These are phyloP conservation scores for Verticillium dahliae DNA, from an alignment of 2,329 filamentous ascomycete species.

Conservation along the genomic window DNA sequence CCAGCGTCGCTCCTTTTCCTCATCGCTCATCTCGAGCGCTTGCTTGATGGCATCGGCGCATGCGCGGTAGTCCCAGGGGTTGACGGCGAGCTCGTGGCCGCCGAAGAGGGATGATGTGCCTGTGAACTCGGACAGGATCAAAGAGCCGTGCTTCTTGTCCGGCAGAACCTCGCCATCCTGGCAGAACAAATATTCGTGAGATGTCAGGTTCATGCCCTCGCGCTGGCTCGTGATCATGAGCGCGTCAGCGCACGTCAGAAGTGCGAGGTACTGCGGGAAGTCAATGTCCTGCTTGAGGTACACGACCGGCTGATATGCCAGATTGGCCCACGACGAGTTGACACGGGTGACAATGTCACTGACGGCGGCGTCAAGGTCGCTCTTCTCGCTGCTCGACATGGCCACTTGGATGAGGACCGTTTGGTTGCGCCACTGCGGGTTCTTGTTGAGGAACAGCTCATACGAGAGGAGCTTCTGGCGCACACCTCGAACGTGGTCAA, in stretches of 20 bases:
- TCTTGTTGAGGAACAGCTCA: conserved; percentile 89
- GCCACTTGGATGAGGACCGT: conserved; percentile 92
- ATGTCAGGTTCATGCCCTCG: conserved; percentile 95
- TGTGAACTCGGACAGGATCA: conserved; percentile 93
- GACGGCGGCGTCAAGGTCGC: conserved; percentile 79
- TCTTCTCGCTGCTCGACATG: conserved; percentile 81
- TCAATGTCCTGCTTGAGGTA: conserved; percentile 94
- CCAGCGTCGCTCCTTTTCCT: conserved; percentile 73
- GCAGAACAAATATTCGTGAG: conserved; percentile 88
- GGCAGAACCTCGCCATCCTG: conserved; percentile 71
- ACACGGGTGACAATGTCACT: conserved; percentile 93
- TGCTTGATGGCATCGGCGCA: conserved; percentile 80
- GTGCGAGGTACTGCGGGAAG: conserved; percentile 86
- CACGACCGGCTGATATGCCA: conserved; percentile 87
- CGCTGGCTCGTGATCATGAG: conserved; percentile 93
- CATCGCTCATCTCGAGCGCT: conserved; percentile 71
- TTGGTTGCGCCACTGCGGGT: conserved; percentile 82
- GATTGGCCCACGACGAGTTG: conserved; percentile 83
- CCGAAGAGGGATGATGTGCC: conserved; percentile 83
- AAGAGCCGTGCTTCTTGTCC: conserved; percentile 74
- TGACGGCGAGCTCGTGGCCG: conserved; percentile 75
- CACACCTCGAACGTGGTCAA: conserved; percentile 87
- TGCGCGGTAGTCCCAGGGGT: conserved; percentile 90
- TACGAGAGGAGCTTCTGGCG: conserved; percentile 89
- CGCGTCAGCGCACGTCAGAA: conserved; percentile 83